Evolutionary conservation across 2,329 filamentous ascomycete species (phyloP).

Genomic region (Chalara sp.): DNA sequence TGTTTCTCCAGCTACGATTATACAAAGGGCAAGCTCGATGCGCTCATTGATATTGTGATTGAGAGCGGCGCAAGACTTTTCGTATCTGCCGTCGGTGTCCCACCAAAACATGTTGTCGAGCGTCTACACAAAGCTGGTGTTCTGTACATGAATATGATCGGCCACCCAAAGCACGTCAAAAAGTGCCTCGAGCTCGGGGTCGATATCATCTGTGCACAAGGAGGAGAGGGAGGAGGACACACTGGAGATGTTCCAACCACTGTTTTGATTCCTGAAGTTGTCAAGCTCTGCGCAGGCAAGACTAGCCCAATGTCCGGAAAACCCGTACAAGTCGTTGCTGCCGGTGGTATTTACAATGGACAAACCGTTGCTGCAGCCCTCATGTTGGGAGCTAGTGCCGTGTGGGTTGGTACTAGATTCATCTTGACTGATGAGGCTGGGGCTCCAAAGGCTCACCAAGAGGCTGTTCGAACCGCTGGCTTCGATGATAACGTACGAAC

Average conservation of each 20-base stretch:
- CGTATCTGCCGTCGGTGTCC: conserved; percentile 92
- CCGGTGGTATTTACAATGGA: conserved; percentile 90
- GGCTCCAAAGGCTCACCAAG: conserved; percentile 88
- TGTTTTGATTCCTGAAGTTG: conserved; percentile 87
- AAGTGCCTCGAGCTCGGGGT: conserved; percentile 90
- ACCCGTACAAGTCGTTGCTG: conserved; percentile 86
- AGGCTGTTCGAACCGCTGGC: conserved; percentile 82
- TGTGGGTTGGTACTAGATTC: conserved; percentile 97
- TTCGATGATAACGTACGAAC: conserved; percentile 97
- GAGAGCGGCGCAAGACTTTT: conserved; percentile 87
- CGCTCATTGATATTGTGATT: conserved; percentile 88
- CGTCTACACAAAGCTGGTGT: conserved; percentile 81
- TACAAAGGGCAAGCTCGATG: conserved; percentile 95
- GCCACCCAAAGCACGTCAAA: conserved; percentile 96
- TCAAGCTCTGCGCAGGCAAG: conserved; percentile 70
- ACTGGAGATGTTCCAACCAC: conserved; percentile 87
- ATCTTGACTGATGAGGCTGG: conserved; percentile 91
- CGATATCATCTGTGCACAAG: conserved; percentile 97
- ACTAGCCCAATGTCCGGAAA: conserved; percentile 82
- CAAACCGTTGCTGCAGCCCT: conserved; percentile 83
- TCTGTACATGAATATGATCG: conserved; percentile 99
- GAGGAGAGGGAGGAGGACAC: conserved; percentile 94
- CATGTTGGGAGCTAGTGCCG: conserved; percentile 85
- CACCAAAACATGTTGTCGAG: conserved; percentile 82
- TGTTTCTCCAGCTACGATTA: conserved; percentile 77